These are phyloP conservation scores for Cutaneotrichosporon cavernicola DNA, from an alignment of 1,284 basidiomycete species.

Conservation along the genomic window DNA sequence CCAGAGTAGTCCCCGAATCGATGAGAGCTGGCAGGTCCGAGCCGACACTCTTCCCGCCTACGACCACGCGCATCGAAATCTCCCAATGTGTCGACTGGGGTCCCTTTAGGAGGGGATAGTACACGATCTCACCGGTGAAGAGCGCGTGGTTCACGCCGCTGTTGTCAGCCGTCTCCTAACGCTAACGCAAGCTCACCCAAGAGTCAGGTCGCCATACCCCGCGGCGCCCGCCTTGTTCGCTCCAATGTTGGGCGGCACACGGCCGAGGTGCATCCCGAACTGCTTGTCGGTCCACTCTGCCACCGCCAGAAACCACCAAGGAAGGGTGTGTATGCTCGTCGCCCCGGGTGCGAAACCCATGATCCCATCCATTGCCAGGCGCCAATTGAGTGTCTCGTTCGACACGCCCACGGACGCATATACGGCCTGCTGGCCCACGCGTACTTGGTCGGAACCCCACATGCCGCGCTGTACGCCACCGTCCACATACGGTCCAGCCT, in stretches of 20 bases:
- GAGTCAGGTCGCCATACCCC: neutral
- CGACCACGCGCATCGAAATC: neutral
- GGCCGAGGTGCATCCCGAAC: neutral
- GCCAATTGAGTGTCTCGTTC: neutral
- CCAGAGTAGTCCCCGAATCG: slow-evolving; percentile 36
- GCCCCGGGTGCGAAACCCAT: slow-evolving; percentile 56
- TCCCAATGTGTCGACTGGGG: neutral
- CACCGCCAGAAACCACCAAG: slow-evolving; percentile 51
- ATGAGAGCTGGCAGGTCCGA: neutral
- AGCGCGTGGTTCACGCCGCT: slow-evolving; percentile 3
- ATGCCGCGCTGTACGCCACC: neutral
- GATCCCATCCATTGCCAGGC: slow-evolving; percentile 43
- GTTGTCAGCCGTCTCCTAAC: neutral
- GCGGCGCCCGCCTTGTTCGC: neutral
- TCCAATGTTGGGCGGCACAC: neutral
- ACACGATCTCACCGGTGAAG: slow-evolving; percentile 9
- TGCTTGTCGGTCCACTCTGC: neutral
- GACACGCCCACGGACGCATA: neutral
- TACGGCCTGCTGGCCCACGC: neutral
- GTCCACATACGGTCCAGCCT: neutral
- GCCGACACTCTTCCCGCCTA: neutral
- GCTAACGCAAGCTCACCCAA: neutral
- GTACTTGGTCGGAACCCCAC: neutral
- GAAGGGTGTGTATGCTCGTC: slow-evolving; percentile 52
- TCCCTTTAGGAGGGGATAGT: slow-evolving; percentile 52